Evolutionary conservation across 192 early-diverging fungal genomes (phyloP).

Genomic region (Umbelopsis sp.): DNA sequence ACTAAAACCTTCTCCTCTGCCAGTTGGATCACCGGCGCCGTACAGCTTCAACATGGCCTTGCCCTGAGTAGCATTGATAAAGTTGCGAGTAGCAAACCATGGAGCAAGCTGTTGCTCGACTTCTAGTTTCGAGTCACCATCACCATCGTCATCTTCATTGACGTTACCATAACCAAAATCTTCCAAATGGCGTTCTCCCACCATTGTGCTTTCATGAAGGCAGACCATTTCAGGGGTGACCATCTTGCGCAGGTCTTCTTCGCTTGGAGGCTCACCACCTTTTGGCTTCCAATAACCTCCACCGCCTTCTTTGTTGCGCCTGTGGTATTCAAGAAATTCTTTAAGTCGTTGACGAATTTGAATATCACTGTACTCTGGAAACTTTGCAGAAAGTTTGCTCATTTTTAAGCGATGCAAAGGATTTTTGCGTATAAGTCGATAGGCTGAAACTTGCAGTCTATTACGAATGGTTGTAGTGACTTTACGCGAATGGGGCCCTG

Average conservation of each 20-base stretch:
- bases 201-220: slow-evolving; percentile 89
- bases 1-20: slow-evolving; percentile 94
- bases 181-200: slow-evolving; percentile 87
- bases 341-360: slow-evolving; percentile 91
- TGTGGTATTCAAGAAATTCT: slow-evolving; percentile 95
- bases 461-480: slow-evolving; percentile 85
- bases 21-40: slow-evolving; percentile 97
- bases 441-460: slow-evolving; percentile 87
- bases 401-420: slow-evolving; percentile 75
- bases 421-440: slow-evolving; percentile 84
- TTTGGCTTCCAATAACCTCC: slow-evolving; percentile 94
- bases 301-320: slow-evolving; percentile 65
- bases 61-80: slow-evolving; percentile 88
- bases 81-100: slow-evolving; percentile 95
- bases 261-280: slow-evolving; percentile 68
- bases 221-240: slow-evolving; percentile 97
- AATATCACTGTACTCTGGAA: slow-evolving; percentile 84
- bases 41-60: slow-evolving; percentile 96
- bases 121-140: slow-evolving; percentile 69
- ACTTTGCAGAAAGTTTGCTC: slow-evolving; percentile 76
- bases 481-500: slow-evolving; percentile 92
- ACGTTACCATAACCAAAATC: slow-evolving; percentile 87
- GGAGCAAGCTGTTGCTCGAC: slow-evolving; percentile 94
- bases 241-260: slow-evolving; percentile 90
- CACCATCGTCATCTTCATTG: slow-evolving; percentile 74